Evolutionary conservation across 1,284 basidiomycete genomes (phyloP).

Genomic region (Lignosus rhinocerotis): DNA sequence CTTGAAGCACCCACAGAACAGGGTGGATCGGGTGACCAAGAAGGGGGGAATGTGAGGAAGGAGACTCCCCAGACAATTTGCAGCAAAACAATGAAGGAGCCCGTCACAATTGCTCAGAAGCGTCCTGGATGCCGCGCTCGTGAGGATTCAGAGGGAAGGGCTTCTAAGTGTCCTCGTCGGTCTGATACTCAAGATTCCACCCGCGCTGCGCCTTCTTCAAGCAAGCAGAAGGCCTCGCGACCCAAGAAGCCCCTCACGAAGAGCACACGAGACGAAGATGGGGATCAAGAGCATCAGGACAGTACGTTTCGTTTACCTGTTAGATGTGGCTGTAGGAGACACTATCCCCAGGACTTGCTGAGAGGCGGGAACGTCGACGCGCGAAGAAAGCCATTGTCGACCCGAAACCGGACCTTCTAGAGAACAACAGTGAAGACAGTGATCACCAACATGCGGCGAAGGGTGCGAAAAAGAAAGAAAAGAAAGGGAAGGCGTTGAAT

Average conservation of each 20-base stretch:
- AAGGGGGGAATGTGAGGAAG: not conserved
- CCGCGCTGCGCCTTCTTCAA: not conserved
- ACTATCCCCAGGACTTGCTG: slow-evolving; percentile 31
- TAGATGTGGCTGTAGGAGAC: no score
- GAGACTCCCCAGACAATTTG: not conserved
- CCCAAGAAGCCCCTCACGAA: not conserved
- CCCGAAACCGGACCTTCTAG: slow-evolving; percentile 23
- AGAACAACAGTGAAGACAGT: slow-evolving; percentile 12
- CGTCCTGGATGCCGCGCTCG: not conserved
- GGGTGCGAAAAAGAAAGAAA: slow-evolving; percentile 32
- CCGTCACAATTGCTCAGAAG: not conserved
- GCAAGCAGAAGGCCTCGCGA: not conserved
- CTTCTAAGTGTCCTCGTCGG: slow-evolving; percentile 3
- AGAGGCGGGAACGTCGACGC: slow-evolving; percentile 37
- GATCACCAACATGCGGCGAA: not conserved
- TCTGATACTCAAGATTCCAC: not conserved
- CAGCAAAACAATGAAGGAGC: not conserved
- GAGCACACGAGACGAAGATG: not conserved
- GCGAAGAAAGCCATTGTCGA: slow-evolving; percentile 46
- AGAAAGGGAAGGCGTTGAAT: slow-evolving; percentile 35
- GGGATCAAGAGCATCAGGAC: slow-evolving; percentile 8
- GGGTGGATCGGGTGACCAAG: not conserved
- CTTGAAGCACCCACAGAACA: not conserved
- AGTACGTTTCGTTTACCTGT: slow-evolving; percentile 4
- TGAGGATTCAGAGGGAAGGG: slow-evolving; percentile 9